A percentile compares a stretch with the other conserved stretches of the same genome.
These are phyloP conservation scores for Podospora australis DNA, from an alignment of 495 filamentous ascomycete genomes.

Conservation along the genomic window DNA sequence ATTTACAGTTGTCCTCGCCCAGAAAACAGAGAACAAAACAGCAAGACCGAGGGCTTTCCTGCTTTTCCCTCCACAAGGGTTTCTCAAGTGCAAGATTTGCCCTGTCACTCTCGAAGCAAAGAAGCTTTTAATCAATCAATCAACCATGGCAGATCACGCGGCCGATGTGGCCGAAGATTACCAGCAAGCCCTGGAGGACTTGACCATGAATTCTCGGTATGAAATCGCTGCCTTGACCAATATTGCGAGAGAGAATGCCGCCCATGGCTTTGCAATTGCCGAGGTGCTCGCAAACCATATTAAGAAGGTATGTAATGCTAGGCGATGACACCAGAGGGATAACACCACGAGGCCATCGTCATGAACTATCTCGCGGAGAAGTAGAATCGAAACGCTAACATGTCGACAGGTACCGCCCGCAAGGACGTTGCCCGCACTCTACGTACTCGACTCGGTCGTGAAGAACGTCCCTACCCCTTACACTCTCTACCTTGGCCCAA, in stretches of 20 bases:
- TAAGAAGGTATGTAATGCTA: conserved; percentile 66
- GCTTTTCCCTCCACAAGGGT: too few relatives aligned
- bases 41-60: too few relatives aligned
- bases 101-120: too few relatives aligned
- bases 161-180: conserved; percentile 95
- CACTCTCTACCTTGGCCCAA: conserved; percentile 84
- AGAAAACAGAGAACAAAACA: too few relatives aligned
- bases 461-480: conserved; percentile 99
- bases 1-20: too few relatives aligned
- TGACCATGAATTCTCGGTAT: conserved; percentile 78
- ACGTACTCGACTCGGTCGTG: conserved; percentile 94
- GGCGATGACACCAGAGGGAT: too few relatives aligned
- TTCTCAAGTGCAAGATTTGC: too few relatives aligned
- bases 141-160: conserved; percentile 64
- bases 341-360: too few relatives aligned
- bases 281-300: conserved; percentile 87
- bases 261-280: conserved; percentile 87
- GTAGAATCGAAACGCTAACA: conserved; percentile 9
- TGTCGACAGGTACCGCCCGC: conserved; percentile 63
- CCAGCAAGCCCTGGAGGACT: conserved; percentile 82
- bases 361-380: too few relatives aligned
- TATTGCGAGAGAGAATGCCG: conserved; percentile 93
- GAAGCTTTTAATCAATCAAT: too few relatives aligned
- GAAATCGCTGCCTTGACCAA: conserved; percentile 94
- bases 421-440: conserved; percentile 89